These are phyloP conservation scores for Fusarium newnesense DNA, from an alignment of 2,329 filamentous ascomycete genomes.

Conservation along the genomic window DNA sequence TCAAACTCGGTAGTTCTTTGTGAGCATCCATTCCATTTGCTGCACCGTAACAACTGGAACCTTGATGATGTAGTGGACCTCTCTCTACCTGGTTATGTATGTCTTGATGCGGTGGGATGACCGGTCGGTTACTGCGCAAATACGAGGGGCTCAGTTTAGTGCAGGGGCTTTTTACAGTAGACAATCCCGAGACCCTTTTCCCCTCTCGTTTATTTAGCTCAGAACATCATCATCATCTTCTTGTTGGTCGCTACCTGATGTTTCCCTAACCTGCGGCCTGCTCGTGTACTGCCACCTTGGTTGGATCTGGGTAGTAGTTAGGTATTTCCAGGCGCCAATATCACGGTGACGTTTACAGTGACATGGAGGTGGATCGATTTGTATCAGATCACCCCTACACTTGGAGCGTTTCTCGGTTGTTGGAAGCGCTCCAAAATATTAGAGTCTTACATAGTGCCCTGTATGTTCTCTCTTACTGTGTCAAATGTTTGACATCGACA, in stretches of 20 bases:
- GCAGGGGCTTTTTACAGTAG: neutral
- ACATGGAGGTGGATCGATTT: neutral
- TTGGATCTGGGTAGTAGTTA: neutral
- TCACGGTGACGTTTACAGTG: conserved; percentile 18
- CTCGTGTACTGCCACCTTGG: neutral
- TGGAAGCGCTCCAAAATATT: neutral
- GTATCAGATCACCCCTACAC: neutral
- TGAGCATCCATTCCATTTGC: conserved; percentile 11
- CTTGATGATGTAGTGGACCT: conserved; percentile 1
- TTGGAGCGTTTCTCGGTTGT: conserved; percentile 1
- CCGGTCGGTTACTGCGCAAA: neutral
- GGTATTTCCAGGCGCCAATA: conserved; percentile 9
- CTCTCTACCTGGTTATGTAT: neutral
- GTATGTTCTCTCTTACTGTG: conserved; percentile 9
- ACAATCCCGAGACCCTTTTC: conserved; percentile 8
- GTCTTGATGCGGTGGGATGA: neutral
- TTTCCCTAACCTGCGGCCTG: neutral
- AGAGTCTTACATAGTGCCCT: conserved; percentile 22
- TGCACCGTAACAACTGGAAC: conserved; percentile 4
- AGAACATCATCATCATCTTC: neutral
- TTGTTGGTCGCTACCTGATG: conserved; percentile 7
- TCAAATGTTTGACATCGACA: neutral
- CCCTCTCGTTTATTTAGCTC: neutral
- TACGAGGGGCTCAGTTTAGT: neutral
- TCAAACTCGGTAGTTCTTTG: conserved; percentile 9